Conservation (phyloP, 768 basidiomycete species). For the Myochromella boudieri region DNA sequence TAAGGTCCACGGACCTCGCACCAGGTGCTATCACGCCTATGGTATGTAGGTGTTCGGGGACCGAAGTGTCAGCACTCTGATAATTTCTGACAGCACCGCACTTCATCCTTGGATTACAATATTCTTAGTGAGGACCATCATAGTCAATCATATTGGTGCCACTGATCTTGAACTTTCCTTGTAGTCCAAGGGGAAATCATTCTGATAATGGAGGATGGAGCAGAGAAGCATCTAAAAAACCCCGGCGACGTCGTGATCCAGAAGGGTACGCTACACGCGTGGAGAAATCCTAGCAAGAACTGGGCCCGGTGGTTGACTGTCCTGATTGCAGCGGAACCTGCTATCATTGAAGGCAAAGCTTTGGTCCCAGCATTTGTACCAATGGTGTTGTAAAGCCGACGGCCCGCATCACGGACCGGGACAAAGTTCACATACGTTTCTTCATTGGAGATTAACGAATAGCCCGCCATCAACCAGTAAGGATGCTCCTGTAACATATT, state of each 20-base stretch:
- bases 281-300: conserved; percentile 53
- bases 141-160: neutral
- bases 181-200: conserved; percentile 56
- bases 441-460: conserved; percentile 71
- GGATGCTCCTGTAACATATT: conserved; percentile 67
- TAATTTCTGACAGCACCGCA: conserved; percentile 38
- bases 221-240: conserved; percentile 48
- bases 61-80: neutral
- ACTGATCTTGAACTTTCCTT: conserved; percentile 1
- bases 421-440: conserved; percentile 4
- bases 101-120: conserved; percentile 61
- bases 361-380: conserved; percentile 32
- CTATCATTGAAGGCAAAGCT: conserved; percentile 41
- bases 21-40: conserved; percentile 50
- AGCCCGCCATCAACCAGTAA: conserved; percentile 72
- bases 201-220: conserved; percentile 56
- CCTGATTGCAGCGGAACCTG: conserved; percentile 55
- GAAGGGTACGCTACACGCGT: conserved; percentile 60
- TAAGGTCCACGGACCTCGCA: conserved; percentile 53
- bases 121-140: conserved; percentile 42
- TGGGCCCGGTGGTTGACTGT: conserved; percentile 56
- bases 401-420: conserved; percentile 12
- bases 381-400: neutral
- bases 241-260: conserved; percentile 59
- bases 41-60: conserved; percentile 30